Conservation (phyloP, 495 filamentous ascomycete species). For the Aspergillus diversus region DNA sequence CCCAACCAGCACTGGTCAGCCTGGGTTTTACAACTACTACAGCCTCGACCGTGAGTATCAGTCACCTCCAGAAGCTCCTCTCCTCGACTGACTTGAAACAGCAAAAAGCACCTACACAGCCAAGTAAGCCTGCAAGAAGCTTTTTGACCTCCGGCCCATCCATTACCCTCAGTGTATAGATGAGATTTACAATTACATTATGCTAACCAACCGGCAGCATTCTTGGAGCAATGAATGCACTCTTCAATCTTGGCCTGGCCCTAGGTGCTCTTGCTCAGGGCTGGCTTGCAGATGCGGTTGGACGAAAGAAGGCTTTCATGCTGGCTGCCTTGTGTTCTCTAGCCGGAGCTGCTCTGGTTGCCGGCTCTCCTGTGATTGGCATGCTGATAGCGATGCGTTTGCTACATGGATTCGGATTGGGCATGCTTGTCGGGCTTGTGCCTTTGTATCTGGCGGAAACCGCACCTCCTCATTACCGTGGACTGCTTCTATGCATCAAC, state of each 20-base stretch:
- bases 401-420: slow-evolving; percentile 2
- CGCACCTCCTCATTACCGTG: background rate
- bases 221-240: background rate
- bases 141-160: background rate
- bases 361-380: background rate
- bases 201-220: background rate
- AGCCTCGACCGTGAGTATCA: background rate
- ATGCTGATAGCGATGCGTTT: background rate
- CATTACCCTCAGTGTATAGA: too few relatives aligned
- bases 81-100: background rate
- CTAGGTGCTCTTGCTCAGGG: background rate
- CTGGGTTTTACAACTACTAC: background rate
- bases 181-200: too few relatives aligned
- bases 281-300: background rate
- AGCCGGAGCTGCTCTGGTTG: background rate
- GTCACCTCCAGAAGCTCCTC: background rate
- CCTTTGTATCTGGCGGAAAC: background rate
- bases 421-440: background rate
- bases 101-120: background rate
- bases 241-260: background rate
- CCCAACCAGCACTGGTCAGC: slow-evolving; percentile 4
- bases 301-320: slow-evolving; percentile 3
- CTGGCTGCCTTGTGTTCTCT: background rate
- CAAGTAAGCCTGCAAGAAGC: background rate
- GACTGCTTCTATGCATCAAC: slow-evolving; percentile 4